A percentile compares a stretch with the other conserved stretches of the same genome.
Evolutionary conservation across 73 alveolate genomes (phyloP).

Genomic region (Blepharisma japonicum): DNA sequence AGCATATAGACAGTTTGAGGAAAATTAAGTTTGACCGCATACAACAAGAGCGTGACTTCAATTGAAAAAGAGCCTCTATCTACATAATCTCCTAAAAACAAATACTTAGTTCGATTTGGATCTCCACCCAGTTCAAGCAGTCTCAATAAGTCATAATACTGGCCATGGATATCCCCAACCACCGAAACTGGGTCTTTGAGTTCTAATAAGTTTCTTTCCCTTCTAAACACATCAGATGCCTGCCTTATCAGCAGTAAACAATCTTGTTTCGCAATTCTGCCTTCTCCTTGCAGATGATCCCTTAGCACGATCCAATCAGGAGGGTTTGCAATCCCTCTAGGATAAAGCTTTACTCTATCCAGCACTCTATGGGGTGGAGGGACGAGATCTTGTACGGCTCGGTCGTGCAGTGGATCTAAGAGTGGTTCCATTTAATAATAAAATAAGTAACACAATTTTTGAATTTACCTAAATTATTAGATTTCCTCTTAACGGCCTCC

Average conservation of each 20-base stretch:
- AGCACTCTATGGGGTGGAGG: neutral
- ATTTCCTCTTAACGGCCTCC: neutral
- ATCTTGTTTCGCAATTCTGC: neutral
- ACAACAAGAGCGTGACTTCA: slow-evolving; percentile 60
- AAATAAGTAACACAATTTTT: neutral
- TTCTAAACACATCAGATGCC: neutral
- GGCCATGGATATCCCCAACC: slow-evolving; percentile 35
- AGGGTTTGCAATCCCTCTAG: neutral
- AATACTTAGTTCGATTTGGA: slow-evolving; percentile 55
- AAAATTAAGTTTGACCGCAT: slow-evolving; percentile 53
- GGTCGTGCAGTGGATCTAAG: neutral
- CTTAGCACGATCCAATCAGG: neutral
- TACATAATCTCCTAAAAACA: slow-evolving; percentile 78
- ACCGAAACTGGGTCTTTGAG: neutral
- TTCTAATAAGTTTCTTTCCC: neutral
- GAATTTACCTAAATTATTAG: neutral
- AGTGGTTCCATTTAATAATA: too few relatives aligned
- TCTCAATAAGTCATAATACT: slow-evolving; percentile 65
- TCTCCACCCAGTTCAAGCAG: slow-evolving; percentile 79
- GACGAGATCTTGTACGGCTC: neutral
- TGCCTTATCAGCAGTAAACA: neutral
- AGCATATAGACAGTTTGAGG: slow-evolving; percentile 50
- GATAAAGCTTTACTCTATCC: neutral
- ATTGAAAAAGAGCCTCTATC: slow-evolving; percentile 74
- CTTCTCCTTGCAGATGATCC: neutral